A percentile compares a stretch with the other conserved stretches of the same genome.
Conservation (phyloP, 2,329 filamentous ascomycete genomes). For the Colletotrichum incanum region DNA sequence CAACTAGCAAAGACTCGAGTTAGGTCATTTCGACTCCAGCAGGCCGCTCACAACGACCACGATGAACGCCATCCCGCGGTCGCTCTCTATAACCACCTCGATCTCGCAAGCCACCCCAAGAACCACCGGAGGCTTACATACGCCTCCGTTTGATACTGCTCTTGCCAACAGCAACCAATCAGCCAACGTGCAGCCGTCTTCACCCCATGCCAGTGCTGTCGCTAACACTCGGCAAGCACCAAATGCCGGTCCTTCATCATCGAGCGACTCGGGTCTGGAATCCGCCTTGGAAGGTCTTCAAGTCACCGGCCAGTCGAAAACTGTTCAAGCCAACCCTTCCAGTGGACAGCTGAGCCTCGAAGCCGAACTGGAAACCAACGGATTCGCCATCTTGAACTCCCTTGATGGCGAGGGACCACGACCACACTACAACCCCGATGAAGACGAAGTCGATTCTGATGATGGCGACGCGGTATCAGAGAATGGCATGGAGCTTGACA, state of each 20-base stretch:
- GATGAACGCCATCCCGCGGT: neutral
- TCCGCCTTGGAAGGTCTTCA: neutral
- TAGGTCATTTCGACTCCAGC: neutral
- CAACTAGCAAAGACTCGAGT: neutral
- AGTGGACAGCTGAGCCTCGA: neutral
- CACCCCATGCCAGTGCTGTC: neutral
- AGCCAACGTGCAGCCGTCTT: too few relatives aligned
- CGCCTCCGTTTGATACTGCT: neutral
- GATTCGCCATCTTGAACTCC: neutral
- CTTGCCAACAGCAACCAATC: neutral
- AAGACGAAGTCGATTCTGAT: constrained; percentile 38
- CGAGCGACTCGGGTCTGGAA: neutral
- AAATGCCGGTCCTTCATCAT: neutral
- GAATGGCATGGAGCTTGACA: neutral
- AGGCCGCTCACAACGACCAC: neutral
- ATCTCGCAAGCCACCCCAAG: neutral
- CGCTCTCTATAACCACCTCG: neutral
- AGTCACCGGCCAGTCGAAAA: neutral
- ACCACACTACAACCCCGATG: constrained; percentile 26
- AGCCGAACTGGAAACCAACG: neutral
- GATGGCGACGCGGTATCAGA: constrained; percentile 14
- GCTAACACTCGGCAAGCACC: neutral
- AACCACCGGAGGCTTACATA: neutral
- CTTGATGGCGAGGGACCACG: neutral
- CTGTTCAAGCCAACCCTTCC: neutral